Conservation (phyloP, 2,329 filamentous ascomycete species). For the Sclerotiophoma versabilis region DNA sequence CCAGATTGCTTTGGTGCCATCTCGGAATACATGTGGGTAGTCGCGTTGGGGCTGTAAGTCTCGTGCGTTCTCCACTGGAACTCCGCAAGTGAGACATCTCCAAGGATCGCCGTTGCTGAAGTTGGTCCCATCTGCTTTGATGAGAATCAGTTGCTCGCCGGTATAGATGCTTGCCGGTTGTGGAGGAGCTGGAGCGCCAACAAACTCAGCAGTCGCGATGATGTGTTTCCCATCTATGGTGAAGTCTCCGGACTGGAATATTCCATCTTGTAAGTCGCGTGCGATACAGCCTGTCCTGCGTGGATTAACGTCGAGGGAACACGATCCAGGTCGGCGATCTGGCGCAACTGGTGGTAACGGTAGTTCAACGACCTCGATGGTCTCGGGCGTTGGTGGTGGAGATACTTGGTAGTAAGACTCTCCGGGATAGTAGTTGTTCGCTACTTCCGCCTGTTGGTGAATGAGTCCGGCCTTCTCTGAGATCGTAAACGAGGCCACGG, state of each 20-base stretch:
- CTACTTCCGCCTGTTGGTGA: neutral
- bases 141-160: constrained; percentile 51
- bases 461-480: neutral
- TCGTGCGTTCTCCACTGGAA: constrained; percentile 44
- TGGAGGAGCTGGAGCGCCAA: constrained; percentile 51
- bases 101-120: constrained; percentile 57
- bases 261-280: constrained; percentile 12
- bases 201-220: constrained; percentile 50
- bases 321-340: constrained; percentile 38
- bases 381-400: neutral
- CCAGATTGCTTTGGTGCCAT: constrained; percentile 48
- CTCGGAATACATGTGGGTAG: constrained; percentile 56
- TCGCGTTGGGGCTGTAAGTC: constrained; percentile 32
- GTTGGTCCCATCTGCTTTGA: constrained; percentile 50
- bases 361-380: constrained; percentile 45
- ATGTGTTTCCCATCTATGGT: constrained; percentile 56
- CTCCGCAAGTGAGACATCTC: constrained; percentile 58
- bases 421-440: neutral
- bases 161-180: constrained; percentile 52
- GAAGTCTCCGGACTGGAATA: constrained; percentile 46
- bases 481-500: neutral
- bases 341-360: constrained; percentile 49
- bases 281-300: constrained; percentile 50
- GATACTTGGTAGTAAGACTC: neutral
- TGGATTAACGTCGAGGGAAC: constrained; percentile 46